Evolutionary conservation across 1,139 yeast genomes (phyloP).

Genomic region (Hansenula lynferdii): DNA sequence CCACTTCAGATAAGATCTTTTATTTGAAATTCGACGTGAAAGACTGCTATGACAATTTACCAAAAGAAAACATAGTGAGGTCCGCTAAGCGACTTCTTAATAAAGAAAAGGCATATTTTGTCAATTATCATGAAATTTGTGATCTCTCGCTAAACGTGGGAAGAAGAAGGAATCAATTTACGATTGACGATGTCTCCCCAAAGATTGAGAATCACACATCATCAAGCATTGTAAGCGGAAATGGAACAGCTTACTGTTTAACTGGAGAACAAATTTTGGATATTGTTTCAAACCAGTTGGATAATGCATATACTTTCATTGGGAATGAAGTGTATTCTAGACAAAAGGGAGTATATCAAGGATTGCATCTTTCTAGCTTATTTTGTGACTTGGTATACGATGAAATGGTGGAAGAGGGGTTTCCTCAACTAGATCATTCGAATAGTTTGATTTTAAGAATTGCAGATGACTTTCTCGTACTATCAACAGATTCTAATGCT

Average conservation of each 20-base stretch:
- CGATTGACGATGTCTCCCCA: background rate
- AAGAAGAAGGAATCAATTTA: background rate
- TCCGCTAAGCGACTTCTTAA: slow-evolving; percentile 17
- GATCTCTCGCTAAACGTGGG: slow-evolving; percentile 3
- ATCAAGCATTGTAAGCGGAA: background rate
- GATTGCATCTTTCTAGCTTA: slow-evolving; percentile 70
- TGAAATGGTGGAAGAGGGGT: slow-evolving; percentile 45
- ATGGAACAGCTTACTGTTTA: slow-evolving; percentile 11
- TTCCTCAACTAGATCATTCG: slow-evolving; percentile 21
- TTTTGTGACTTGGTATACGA: slow-evolving; percentile 77
- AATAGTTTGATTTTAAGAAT: slow-evolving; percentile 50
- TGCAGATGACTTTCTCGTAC: slow-evolving; percentile 81
- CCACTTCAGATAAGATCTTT: too few species aligned
- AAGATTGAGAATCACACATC: background rate
- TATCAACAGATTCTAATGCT: slow-evolving; percentile 38
- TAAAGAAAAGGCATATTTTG: slow-evolving; percentile 8
- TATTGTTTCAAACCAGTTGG: slow-evolving; percentile 36
- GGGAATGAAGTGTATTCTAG: slow-evolving; percentile 37
- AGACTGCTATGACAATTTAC: slow-evolving; percentile 75
- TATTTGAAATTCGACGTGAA: slow-evolving; percentile 73
- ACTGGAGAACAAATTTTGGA: slow-evolving; percentile 27
- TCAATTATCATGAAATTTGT: slow-evolving; percentile 2
- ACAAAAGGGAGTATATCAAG: slow-evolving; percentile 78
- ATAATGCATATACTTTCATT: slow-evolving; percentile 32
- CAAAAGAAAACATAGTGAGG: slow-evolving; percentile 41